Percentiles rank a stretch among this genome's conserved stretches.
phyloP scores from a whole-genome alignment of 352 stramenopile species.

The Blastocystis sp. region DNA sequence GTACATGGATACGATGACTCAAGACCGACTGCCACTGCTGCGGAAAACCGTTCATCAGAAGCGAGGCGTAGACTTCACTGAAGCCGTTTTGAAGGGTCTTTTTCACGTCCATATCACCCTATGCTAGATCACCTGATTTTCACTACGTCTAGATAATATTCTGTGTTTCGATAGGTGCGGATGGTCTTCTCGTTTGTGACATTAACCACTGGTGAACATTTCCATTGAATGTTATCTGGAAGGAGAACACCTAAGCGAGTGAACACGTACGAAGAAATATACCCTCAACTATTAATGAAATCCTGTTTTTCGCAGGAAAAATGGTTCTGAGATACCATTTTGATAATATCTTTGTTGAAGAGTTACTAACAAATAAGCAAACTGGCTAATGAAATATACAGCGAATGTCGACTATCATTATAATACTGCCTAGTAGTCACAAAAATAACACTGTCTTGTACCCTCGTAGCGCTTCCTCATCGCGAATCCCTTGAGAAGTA shows the following conservation, averaged over 20 bases:
- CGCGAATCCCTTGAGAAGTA: too few species aligned
- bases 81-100: background rate
- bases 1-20: background rate
- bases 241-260: background rate
- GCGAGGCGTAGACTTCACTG: background rate
- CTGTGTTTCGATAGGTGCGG: background rate
- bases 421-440: background rate
- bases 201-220: background rate
- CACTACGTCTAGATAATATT: background rate
- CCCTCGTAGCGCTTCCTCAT: background rate
- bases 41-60: background rate
- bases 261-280: background rate
- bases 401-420: background rate
- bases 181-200: background rate
- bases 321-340: background rate
- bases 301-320: background rate
- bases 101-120: constrained; percentile 1
- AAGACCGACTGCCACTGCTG: background rate
- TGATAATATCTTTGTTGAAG: background rate
- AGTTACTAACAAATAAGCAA: background rate
- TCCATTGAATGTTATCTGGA: constrained; percentile 13
- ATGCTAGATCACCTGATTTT: background rate
- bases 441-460: background rate
- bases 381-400: background rate
- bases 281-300: constrained; percentile 1